These are phyloP conservation scores for Bondarzewia mesenterica DNA, from an alignment of 1,284 basidiomycete species.

Conservation along the genomic window DNA sequence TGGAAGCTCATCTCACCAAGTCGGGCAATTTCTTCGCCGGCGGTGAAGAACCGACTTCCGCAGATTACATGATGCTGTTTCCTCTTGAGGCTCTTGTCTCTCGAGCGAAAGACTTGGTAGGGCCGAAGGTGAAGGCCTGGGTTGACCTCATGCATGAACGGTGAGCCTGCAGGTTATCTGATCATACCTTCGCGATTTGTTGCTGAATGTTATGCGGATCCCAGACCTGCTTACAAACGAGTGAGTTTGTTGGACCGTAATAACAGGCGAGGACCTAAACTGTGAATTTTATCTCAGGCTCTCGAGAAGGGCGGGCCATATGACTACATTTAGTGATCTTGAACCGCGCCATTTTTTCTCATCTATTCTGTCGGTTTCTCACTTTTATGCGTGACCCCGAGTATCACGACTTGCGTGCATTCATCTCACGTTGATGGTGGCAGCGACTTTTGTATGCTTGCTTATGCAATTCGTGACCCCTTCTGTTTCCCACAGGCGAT, in stretches of 20 bases:
- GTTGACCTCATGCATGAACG: slow-evolving; percentile 22
- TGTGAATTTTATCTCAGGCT: slow-evolving; percentile 16
- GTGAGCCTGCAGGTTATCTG: too few relatives aligned
- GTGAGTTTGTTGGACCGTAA: slow-evolving; percentile 15
- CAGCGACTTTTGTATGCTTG: too few relatives aligned
- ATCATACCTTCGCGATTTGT: too few relatives aligned
- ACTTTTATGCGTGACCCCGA: too few relatives aligned
- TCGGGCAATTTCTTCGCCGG: slow-evolving; percentile 27
- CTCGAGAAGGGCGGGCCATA: slow-evolving; percentile 20
- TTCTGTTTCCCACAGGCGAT: too few relatives aligned
- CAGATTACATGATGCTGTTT: slow-evolving; percentile 33
- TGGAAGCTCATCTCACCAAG: slow-evolving; percentile 18
- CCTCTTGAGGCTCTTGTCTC: slow-evolving; percentile 21
- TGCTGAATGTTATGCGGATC: too few relatives aligned
- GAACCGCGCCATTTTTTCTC: too few relatives aligned
- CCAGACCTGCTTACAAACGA: slow-evolving; percentile 28
- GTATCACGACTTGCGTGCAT: too few relatives aligned
- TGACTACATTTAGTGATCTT: slow-evolving; percentile 1
- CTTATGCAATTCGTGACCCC: too few relatives aligned
- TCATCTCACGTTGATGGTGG: too few relatives aligned
- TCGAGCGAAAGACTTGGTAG: slow-evolving; percentile 13
- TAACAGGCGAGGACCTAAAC: background rate
- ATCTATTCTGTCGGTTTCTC: too few relatives aligned
- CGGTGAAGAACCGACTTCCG: slow-evolving; percentile 28
- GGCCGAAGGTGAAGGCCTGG: slow-evolving; percentile 21